phyloP scores from a whole-genome alignment of 2,329 filamentous ascomycete genomes.

The Tympanopsis confertula region DNA sequence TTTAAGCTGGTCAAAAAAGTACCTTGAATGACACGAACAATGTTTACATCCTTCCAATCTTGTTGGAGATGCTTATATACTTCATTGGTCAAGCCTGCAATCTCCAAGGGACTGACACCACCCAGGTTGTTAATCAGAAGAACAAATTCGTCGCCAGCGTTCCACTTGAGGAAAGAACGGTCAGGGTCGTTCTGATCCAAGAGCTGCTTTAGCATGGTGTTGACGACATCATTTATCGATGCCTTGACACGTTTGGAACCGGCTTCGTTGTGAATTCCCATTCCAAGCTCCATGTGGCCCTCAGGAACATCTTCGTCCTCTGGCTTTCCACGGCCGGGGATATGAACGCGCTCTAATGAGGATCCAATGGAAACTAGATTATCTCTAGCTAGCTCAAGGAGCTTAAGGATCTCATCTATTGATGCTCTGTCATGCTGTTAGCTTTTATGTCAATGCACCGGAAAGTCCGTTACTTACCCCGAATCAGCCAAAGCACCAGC shows the following conservation, averaged over 20 bases:
- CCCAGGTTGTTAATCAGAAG: conserved; percentile 61
- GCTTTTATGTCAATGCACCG: no score
- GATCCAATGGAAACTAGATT: conserved; percentile 39
- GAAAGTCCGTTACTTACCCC: conserved; percentile 7
- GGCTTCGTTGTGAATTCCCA: conserved; percentile 63
- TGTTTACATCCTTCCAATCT: conserved; percentile 47
- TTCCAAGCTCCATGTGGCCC: conserved; percentile 55
- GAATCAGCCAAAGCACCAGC: conserved; percentile 42
- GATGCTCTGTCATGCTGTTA: conserved; percentile 6
- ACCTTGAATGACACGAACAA: conserved; percentile 48
- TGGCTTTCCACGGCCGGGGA: conserved; percentile 29
- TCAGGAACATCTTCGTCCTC: conserved; percentile 25
- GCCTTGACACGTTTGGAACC: conserved; percentile 37
- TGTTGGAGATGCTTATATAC: conserved; percentile 46
- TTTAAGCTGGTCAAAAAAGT: conserved; percentile 66
- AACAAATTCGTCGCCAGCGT: conserved; percentile 46
- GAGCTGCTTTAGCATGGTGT: conserved; percentile 54
- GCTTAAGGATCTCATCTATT: conserved; percentile 27
- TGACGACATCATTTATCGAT: conserved; percentile 34
- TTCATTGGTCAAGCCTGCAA: conserved; percentile 58
- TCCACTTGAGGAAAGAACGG: conserved; percentile 46
- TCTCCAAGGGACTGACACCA: conserved; percentile 53
- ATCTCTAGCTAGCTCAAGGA: conserved; percentile 29
- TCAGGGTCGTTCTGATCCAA: conserved; percentile 51
- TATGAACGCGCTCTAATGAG: conserved; percentile 39